These are phyloP conservation scores for Ophiocordyceps polyrhachis-furcata DNA, from an alignment of 2,329 filamentous ascomycete species.

Conservation along the genomic window DNA sequence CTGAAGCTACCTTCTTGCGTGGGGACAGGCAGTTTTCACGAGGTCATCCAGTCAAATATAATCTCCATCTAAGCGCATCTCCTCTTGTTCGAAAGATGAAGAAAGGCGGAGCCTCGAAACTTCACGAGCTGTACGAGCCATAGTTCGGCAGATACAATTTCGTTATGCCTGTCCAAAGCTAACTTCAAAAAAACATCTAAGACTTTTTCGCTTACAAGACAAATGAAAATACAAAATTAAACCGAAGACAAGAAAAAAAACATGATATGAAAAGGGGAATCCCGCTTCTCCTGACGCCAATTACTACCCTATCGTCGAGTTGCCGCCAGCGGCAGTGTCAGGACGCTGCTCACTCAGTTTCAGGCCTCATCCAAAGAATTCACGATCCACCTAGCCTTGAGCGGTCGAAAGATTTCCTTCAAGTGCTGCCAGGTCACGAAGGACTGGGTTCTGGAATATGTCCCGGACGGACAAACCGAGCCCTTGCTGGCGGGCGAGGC, in stretches of 20 bases:
- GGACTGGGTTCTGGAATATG: slow-evolving; percentile 7
- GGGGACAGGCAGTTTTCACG: too few species aligned
- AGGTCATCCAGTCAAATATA: too few species aligned
- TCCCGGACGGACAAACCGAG: slow-evolving; percentile 10
- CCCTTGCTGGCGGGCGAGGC: slow-evolving; percentile 11
- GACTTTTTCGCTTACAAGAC: background rate
- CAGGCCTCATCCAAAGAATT: too few species aligned
- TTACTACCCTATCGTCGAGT: too few species aligned
- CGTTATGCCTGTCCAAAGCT: background rate
- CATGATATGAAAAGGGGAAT: background rate
- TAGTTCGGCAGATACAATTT: background rate
- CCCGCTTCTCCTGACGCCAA: background rate
- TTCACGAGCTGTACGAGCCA: background rate
- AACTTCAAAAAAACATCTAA: background rate
- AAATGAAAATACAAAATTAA: background rate
- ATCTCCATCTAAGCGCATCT: too few species aligned
- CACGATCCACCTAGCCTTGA: background rate
- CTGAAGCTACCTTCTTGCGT: background rate
- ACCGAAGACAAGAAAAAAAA: background rate
- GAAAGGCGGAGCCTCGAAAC: background rate
- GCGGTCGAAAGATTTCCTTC: background rate
- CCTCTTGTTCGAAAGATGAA: too few species aligned
- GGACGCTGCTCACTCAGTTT: background rate
- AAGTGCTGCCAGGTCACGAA: slow-evolving; percentile 1
- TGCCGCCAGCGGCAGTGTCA: background rate